Percentiles rank a stretch among this genome's conserved stretches.
Evolutionary conservation across 495 filamentous ascomycete genomes (phyloP).

Genomic region (Astrothelium subdiscretum): DNA sequence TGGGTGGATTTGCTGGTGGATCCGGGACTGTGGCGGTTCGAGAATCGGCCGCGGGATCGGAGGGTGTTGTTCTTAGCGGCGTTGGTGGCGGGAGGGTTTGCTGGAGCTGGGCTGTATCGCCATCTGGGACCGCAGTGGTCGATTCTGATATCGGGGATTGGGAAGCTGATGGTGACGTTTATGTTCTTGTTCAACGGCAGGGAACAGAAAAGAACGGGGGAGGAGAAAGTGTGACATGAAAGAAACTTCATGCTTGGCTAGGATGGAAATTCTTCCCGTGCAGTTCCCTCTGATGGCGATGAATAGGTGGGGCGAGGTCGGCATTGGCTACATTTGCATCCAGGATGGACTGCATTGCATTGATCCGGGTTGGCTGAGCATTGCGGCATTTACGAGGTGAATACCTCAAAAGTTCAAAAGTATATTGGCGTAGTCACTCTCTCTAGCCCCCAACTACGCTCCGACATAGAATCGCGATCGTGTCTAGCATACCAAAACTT

Average conservation of each 20-base stretch:
- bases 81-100: slow-evolving; percentile 41
- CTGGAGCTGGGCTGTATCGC: slow-evolving; percentile 31
- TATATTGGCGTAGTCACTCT: no score
- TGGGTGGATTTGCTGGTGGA: slow-evolving; percentile 52
- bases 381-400: no score
- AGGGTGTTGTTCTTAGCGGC: slow-evolving; percentile 39
- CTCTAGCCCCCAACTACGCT: no score
- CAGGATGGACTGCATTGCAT: no score
- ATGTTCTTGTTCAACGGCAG: slow-evolving; percentile 1
- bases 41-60: slow-evolving; percentile 42
- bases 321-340: not conserved
- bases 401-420: no score
- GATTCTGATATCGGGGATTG: slow-evolving; percentile 26
- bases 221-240: not conserved
- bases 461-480: no score
- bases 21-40: slow-evolving; percentile 28
- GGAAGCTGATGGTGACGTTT: slow-evolving; percentile 2
- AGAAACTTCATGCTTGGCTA: not conserved
- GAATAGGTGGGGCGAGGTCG: no score
- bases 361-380: no score
- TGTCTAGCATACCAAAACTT: no score
- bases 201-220: not conserved
- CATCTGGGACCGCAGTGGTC: slow-evolving; percentile 32
- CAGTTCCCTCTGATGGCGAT: no score
- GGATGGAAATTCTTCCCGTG: not conserved